Conservation (phyloP, 768 basidiomycete genomes). For the Phanerochaete sordida region DNA sequence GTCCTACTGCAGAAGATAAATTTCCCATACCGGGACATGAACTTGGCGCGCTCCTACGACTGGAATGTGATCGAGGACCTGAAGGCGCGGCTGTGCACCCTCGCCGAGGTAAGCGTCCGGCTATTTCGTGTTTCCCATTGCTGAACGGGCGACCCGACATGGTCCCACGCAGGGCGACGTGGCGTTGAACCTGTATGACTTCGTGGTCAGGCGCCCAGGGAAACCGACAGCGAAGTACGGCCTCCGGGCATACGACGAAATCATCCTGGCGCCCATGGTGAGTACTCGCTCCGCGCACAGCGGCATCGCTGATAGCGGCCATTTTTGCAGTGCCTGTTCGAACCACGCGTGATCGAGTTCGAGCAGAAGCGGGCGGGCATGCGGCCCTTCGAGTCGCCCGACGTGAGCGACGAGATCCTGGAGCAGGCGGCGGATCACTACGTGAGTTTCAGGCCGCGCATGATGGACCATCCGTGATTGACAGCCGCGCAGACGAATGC, state of each 20-base stretch:
- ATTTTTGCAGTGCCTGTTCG: slow-evolving; percentile 84
- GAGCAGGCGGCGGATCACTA: slow-evolving; percentile 40
- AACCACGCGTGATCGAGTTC: slow-evolving; percentile 90
- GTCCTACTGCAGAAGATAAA: slow-evolving; percentile 74
- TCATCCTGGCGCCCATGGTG: slow-evolving; percentile 93
- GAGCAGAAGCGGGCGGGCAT: slow-evolving; percentile 62
- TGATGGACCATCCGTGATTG: neutral
- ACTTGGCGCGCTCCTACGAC: slow-evolving; percentile 76
- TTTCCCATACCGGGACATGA: slow-evolving; percentile 85
- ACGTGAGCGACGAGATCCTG: slow-evolving; percentile 72
- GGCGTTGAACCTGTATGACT: slow-evolving; percentile 87
- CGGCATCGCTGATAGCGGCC: neutral
- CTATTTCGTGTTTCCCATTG: neutral
- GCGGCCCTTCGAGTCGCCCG: slow-evolving; percentile 44
- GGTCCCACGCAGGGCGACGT: slow-evolving; percentile 65
- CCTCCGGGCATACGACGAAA: slow-evolving; percentile 90
- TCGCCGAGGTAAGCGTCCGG: slow-evolving; percentile 68
- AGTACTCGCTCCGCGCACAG: slow-evolving; percentile 15
- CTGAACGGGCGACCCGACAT: neutral
- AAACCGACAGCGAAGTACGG: slow-evolving; percentile 83
- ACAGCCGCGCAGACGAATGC: slow-evolving; percentile 64
- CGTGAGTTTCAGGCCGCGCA: slow-evolving; percentile 30
- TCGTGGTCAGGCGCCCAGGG: slow-evolving; percentile 76
- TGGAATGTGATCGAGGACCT: slow-evolving; percentile 92
- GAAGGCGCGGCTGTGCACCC: slow-evolving; percentile 78